Base-by-base conservation (phyloP, 2,329 filamentous ascomycete genomes). In the Cladobotryum mycophilum region DNA sequence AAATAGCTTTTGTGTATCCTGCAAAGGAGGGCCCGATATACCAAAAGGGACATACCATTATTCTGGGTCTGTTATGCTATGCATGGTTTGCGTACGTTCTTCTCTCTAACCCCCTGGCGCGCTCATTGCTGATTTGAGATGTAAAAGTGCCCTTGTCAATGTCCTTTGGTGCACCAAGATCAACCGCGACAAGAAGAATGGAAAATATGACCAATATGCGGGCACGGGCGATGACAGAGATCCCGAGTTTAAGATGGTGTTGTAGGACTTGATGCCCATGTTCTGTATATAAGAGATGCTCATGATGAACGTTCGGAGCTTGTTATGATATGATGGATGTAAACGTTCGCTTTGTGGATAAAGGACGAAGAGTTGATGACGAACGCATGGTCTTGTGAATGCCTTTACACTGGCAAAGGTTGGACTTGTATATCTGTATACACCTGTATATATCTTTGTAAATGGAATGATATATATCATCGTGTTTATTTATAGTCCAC, bases 171-270 rank as follows among this genome's bases (percentile, higher is more conserved):
- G 82, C 57, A 68, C 67, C 54, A 86, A 84, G 65, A 72, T 85
- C 22, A 86, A 86, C 59, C 70, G 67, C 7, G 82, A 85, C 59
- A 86, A 86, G 67, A 69, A 63, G 12, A 68, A 58, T 4, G 82
- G 82, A 1, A 83, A 80, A 59, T 80, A 84, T 57, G 76, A 76
- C 46, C 61, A 77, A 55, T 85, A 75, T 57, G 67, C 67, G 37
- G 82, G 79, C 0, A 77, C 64, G 53, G 79, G 77, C 0, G 83
- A 86, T 59, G 84, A 86, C 58, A 70, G 83, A 20, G 80, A 86
- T 54, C 83, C 83, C 0, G 64, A 70, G 2, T 86, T 86, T 58
- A 76, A 70, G 55, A 74, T 85, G 71, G 72, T 86, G 8, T 58
- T 85, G 56, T 85, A 64, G 36, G 12, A 3, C 2, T 30, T 13